phyloP scores from a whole-genome alignment of 2,329 filamentous ascomycete genomes.

The Talaromyces sp. region DNA sequence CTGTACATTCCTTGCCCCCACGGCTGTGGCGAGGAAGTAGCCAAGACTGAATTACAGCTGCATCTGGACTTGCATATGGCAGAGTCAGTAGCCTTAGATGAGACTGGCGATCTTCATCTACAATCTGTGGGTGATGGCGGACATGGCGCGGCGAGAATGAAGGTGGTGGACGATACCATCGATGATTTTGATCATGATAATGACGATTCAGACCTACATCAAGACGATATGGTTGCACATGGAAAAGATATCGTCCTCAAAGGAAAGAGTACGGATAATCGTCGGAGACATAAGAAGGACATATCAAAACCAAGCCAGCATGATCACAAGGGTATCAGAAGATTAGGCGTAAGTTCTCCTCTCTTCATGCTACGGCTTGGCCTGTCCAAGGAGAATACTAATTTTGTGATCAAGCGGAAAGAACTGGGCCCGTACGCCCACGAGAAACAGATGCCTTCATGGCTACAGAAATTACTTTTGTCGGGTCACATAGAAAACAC shows the following conservation, averaged over 20 bases:
- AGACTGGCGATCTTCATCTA: slow-evolving; percentile 24
- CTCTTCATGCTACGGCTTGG: not conserved
- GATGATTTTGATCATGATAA: not conserved
- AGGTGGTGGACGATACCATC: not conserved
- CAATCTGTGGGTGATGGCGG: not conserved
- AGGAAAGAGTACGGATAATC: slow-evolving; percentile 7
- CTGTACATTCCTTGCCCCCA: slow-evolving; percentile 57
- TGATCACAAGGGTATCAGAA: slow-evolving; percentile 26
- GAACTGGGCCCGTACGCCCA: slow-evolving; percentile 71
- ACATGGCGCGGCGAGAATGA: not conserved
- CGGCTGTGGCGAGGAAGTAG: slow-evolving; percentile 60
- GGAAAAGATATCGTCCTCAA: slow-evolving; percentile 7
- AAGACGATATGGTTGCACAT: slow-evolving; percentile 6
- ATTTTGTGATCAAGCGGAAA: slow-evolving; percentile 43
- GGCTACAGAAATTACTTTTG: slow-evolving; percentile 63
- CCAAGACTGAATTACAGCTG: slow-evolving; percentile 53
- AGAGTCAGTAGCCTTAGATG: slow-evolving; percentile 48
- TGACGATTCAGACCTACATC: not conserved
- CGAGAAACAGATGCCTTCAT: slow-evolving; percentile 71
- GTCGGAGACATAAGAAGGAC: slow-evolving; percentile 7
- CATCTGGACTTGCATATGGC: slow-evolving; percentile 61
- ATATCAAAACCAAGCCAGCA: slow-evolving; percentile 2
- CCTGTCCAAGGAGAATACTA: not conserved
- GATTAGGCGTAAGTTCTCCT: slow-evolving; percentile 32
- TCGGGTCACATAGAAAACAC: slow-evolving; percentile 57